Conservation (phyloP, 192 early-diverging fungal genomes). For the Thamnidium elegans region DNA sequence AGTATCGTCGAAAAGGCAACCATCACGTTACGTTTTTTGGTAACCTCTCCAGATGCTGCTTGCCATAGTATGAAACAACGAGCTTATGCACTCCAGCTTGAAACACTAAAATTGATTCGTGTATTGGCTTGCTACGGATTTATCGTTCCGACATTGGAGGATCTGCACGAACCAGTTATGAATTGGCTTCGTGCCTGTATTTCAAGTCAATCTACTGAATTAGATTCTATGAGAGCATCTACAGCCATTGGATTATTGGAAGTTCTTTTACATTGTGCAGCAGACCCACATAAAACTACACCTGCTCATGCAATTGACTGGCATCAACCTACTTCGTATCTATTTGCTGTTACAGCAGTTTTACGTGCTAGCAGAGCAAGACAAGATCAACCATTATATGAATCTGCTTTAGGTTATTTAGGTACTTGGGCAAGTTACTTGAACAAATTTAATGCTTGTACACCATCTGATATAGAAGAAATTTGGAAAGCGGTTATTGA, state of each 20-base stretch:
- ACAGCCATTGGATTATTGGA: slow-evolving; percentile 31
- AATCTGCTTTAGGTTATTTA: slow-evolving; percentile 13
- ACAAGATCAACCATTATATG: not conserved
- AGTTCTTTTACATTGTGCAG: slow-evolving; percentile 38
- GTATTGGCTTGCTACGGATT: slow-evolving; percentile 48
- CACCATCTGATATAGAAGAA: not conserved
- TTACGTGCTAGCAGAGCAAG: slow-evolving; percentile 8
- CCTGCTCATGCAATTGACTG: slow-evolving; percentile 49
- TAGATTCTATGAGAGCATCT: slow-evolving; percentile 13
- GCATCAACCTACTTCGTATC: slow-evolving; percentile 42
- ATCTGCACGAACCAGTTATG: slow-evolving; percentile 33
- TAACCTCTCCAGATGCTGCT: slow-evolving; percentile 32
- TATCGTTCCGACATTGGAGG: slow-evolving; percentile 44
- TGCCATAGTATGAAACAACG: slow-evolving; percentile 1
- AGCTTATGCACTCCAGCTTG: slow-evolving; percentile 36
- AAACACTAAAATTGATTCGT: slow-evolving; percentile 43
- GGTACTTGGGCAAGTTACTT: slow-evolving; percentile 18
- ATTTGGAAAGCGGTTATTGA: not conserved
- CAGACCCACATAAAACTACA: slow-evolving; percentile 43
- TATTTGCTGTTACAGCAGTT: slow-evolving; percentile 25
- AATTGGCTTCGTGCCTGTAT: slow-evolving; percentile 29
- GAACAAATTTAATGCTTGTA: not conserved
- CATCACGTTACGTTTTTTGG: slow-evolving; percentile 41
- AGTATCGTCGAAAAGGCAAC: slow-evolving; percentile 34
- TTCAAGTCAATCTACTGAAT: not conserved